Conservation (phyloP, 352 stramenopile species). For the Globisporangium irregulare region DNA sequence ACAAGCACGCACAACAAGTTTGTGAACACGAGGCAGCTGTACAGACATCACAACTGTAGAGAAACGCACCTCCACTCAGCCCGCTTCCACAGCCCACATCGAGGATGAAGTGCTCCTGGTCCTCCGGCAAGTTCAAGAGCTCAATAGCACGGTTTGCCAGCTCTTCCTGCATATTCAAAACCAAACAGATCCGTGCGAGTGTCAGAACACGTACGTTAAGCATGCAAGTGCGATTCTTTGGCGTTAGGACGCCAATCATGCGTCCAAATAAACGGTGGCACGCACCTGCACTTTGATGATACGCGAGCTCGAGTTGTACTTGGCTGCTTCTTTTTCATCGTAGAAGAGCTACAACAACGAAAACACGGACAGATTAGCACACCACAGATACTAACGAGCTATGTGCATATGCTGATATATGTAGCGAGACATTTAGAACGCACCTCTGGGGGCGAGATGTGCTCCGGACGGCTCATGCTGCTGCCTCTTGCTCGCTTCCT, state of each 20-base stretch:
- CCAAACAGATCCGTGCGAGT: background rate
- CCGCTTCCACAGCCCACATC: slow-evolving; percentile 97
- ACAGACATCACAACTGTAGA: background rate
- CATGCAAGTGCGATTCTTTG: background rate
- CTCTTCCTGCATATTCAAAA: slow-evolving; percentile 59
- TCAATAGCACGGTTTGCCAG: slow-evolving; percentile 97
- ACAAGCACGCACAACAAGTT: background rate
- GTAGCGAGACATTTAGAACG: slow-evolving; percentile 6
- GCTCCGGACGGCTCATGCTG: slow-evolving; percentile 83
- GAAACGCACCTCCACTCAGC: slow-evolving; percentile 87
- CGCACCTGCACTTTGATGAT: slow-evolving; percentile 92
- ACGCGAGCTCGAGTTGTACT: slow-evolving; percentile 92
- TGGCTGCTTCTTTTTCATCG: slow-evolving; percentile 89
- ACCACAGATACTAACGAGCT: background rate
- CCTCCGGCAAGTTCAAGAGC: slow-evolving; percentile 92
- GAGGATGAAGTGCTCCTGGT: slow-evolving; percentile 89
- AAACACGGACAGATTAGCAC: background rate
- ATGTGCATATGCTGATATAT: background rate
- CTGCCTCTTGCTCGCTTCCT: slow-evolving; percentile 1
- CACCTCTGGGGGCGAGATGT: slow-evolving; percentile 83
- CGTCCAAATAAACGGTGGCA: background rate
- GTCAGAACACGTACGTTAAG: background rate
- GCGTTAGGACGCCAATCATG: background rate
- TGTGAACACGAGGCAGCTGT: background rate
- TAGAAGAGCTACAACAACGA: slow-evolving; percentile 80